Evolutionary conservation across 768 basidiomycete species (phyloP), one percentile per base, ranked within the genome.

Genomic region (Xanthoconium purpureum): DNA sequence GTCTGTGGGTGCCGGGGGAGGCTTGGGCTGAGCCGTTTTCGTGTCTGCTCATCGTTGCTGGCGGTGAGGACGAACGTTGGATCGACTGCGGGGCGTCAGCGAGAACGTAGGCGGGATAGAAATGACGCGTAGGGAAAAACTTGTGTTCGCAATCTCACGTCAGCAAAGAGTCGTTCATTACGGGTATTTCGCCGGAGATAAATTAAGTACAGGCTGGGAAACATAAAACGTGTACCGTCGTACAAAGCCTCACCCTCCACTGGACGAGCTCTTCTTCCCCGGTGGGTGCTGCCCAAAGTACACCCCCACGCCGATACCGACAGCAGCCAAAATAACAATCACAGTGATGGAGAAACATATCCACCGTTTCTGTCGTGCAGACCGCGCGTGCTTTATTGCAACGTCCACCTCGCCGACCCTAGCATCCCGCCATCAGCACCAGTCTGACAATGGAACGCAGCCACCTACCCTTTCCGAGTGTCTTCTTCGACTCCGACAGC

Each of bases 301-400:
- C 20, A 71, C 70, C 17, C 66, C 70, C 30, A 71, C 56, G 0
- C 70, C 70, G 33, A 71, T 61, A 5, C 61, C 70, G 15, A 66
- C 59, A 44, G 63, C 70, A 1, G 76, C 90, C 46, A 89, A 70
- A 59, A 88, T 77, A 50, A 88, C 71, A 53, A 84, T 57, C 29
- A 92, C 57, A 51, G 78, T 69, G 48, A 89, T 75, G 63, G 79
- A 74, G 71, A 94, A 92, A 72, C 90, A 94, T 74, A 89, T 89
- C 89, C 89, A 91, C 57, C 91, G 84, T 74, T 87, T 91, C 66
- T 83, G 84, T 55, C 94, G 82, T 10, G 90, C 89, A 28, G 78
- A 72, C 13, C 85, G 77, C 1, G 89, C 89, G 58, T 82, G 83
- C 42, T 78, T 73, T 40, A 91, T 85, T 2, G 92, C 92, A 44